These are phyloP conservation scores for Tetrapisispora iriomotensis DNA, from an alignment of 805 yeast species.

Conservation along the genomic window DNA sequence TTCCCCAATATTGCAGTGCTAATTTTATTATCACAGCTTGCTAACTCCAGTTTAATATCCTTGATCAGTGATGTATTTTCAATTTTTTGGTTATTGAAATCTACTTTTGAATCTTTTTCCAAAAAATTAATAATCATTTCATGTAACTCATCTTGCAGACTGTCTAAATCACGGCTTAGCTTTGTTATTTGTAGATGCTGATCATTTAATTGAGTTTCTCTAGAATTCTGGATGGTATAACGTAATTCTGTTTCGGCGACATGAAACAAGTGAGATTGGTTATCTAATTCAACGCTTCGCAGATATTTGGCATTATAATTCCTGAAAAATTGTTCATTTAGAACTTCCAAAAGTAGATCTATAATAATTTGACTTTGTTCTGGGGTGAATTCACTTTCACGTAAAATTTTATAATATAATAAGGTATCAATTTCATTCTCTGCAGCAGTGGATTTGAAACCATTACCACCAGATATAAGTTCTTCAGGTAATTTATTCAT, in stretches of 20 bases:
- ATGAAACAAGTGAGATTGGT: constrained; percentile 79
- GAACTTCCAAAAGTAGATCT: constrained; percentile 28
- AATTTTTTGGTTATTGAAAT: constrained; percentile 75
- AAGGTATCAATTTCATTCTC: constrained; percentile 25
- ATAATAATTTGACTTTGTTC: constrained; percentile 19
- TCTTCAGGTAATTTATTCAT: constrained; percentile 24
- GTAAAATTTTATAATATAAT: constrained; percentile 11
- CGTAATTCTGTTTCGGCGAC: constrained; percentile 84
- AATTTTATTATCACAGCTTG: constrained; percentile 77
- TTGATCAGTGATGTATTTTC: constrained; percentile 72
- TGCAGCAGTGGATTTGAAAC: constrained; percentile 22
- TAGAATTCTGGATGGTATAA: constrained; percentile 62
- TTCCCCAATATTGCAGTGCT: constrained; percentile 74
- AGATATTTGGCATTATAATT: constrained; percentile 31
- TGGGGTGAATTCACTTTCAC: constrained; percentile 14
- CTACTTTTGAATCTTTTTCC: constrained; percentile 72
- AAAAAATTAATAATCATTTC: constrained; percentile 47
- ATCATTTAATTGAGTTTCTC: constrained; percentile 62
- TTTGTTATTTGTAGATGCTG: constrained; percentile 56
- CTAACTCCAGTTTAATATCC: constrained; percentile 56
- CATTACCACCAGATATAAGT: constrained; percentile 22
- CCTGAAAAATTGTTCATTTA: constrained; percentile 34
- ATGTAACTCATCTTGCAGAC: constrained; percentile 67
- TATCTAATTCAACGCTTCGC: constrained; percentile 59
- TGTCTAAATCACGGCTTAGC: constrained; percentile 61